Conservation (phyloP, 78 protist species). For the Dictyostelium firmibasis region DNA sequence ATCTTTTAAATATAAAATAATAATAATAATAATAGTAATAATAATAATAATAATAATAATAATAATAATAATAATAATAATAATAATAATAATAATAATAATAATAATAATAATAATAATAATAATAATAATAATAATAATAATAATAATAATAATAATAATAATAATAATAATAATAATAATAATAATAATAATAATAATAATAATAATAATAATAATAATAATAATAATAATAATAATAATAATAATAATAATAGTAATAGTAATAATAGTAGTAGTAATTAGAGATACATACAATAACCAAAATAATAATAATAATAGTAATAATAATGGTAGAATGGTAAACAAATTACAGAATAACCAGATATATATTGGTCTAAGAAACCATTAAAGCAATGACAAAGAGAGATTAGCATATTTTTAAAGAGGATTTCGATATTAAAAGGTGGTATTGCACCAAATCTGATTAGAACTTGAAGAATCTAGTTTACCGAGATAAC, state of each 20-base stretch:
- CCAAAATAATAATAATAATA: neutral
- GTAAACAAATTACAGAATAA: neutral
- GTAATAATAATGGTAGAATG: neutral
- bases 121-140: neutral
- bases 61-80: too few species aligned
- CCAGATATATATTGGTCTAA: slow-evolving; percentile 92
- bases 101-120: neutral
- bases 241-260: neutral
- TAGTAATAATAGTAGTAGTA: neutral
- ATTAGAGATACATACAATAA: too few species aligned
- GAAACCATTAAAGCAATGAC: slow-evolving; percentile 93
- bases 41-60: neutral
- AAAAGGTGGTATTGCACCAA: slow-evolving; percentile 89
- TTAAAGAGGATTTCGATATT: slow-evolving; percentile 96
- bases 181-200: neutral
- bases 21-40: neutral
- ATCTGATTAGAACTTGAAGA: slow-evolving; percentile 84
- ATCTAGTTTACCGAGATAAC: slow-evolving; percentile 21
- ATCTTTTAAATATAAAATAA: too few species aligned
- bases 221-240: neutral
- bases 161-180: neutral
- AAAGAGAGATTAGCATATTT: slow-evolving; percentile 98
- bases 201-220: too few species aligned
- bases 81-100: too few species aligned
- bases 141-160: neutral